Evolutionary conservation across 78 protist genomes (phyloP).

Genomic region (Guillardia theta): DNA sequence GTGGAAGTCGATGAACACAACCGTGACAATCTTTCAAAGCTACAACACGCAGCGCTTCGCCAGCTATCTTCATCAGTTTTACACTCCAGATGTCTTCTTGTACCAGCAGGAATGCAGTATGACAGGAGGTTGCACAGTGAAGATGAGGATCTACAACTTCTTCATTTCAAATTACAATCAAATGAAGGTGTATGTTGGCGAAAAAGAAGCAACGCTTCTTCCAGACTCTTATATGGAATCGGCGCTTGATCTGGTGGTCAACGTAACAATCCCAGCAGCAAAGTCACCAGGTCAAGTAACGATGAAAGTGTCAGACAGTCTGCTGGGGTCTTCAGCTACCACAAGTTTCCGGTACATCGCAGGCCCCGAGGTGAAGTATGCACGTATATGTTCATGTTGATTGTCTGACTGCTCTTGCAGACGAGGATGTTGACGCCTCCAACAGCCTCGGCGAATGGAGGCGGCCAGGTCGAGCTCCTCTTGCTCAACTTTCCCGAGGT

Average conservation of each 20-base stretch:
- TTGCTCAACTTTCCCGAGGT: neutral
- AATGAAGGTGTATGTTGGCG: neutral
- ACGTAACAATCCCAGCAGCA: neutral
- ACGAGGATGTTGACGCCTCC: neutral
- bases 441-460: neutral
- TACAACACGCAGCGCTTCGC: neutral
- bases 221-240: neutral
- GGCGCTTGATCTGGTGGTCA: too few species aligned
- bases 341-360: neutral
- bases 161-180: neutral
- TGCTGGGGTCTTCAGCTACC: neutral
- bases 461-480: neutral
- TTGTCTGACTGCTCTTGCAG: neutral
- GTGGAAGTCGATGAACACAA: neutral
- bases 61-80: neutral
- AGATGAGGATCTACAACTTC: neutral
- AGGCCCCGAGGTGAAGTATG: neutral
- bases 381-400: neutral
- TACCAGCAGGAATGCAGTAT: neutral
- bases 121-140: neutral
- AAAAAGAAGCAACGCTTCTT: neutral
- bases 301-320: neutral
- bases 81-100: neutral
- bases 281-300: neutral
- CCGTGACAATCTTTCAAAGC: neutral